phyloP scores from a whole-genome alignment of 1,284 basidiomycete species.

The Ceratorhiza oryzae-sativae region DNA sequence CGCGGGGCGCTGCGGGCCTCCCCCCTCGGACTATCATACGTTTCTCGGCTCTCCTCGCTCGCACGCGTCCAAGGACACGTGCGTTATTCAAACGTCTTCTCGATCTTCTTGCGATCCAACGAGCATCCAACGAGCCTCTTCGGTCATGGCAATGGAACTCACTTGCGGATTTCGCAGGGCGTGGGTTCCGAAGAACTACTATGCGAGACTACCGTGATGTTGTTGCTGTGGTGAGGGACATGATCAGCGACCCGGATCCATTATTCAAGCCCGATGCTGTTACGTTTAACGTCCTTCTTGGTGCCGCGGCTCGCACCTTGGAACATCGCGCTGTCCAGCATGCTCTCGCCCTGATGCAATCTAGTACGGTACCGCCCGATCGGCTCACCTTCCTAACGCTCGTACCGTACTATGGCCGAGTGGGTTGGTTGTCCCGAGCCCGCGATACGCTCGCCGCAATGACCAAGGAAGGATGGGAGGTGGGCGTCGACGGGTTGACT shows the following conservation, averaged over 20 bases:
- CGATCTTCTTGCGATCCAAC: slow-evolving; percentile 65
- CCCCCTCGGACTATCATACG: slow-evolving; percentile 65
- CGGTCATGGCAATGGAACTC: slow-evolving; percentile 74
- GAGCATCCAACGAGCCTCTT: slow-evolving; percentile 59
- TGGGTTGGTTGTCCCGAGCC: slow-evolving; percentile 59
- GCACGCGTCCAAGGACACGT: slow-evolving; percentile 62
- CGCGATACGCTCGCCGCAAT: slow-evolving; percentile 63
- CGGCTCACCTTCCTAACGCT: slow-evolving; percentile 67
- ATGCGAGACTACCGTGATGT: slow-evolving; percentile 65
- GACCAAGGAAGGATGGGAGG: slow-evolving; percentile 57
- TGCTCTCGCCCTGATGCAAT: slow-evolving; percentile 59
- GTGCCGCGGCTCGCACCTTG: slow-evolving; percentile 64
- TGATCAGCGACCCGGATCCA: slow-evolving; percentile 49
- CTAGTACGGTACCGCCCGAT: slow-evolving; percentile 59
- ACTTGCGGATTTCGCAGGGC: slow-evolving; percentile 71
- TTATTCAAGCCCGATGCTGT: slow-evolving; percentile 56
- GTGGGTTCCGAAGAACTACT: slow-evolving; percentile 65
- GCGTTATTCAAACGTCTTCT: slow-evolving; percentile 66
- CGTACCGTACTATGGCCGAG: slow-evolving; percentile 62
- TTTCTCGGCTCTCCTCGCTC: slow-evolving; percentile 62
- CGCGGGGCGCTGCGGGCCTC: slow-evolving; percentile 47
- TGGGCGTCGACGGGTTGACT: slow-evolving; percentile 70
- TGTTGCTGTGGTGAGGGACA: slow-evolving; percentile 66
- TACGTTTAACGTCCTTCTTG: slow-evolving; percentile 71
- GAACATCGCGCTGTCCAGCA: slow-evolving; percentile 58